phyloP scores from a whole-genome alignment of 805 yeast genomes.

The Candida boidinii region DNA sequence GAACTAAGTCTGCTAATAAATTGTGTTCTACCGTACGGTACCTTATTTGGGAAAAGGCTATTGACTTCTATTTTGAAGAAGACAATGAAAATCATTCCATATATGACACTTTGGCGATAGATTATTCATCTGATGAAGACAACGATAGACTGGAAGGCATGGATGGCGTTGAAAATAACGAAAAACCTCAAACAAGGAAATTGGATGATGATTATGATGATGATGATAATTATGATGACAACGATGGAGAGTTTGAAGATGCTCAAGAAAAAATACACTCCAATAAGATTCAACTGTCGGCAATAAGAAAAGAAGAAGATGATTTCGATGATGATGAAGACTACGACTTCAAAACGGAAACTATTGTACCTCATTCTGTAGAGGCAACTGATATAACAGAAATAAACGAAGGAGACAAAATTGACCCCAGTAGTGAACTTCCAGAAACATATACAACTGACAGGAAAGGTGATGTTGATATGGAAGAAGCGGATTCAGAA shows the following conservation, averaged over 20 bases:
- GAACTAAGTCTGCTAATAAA: slow-evolving; percentile 39
- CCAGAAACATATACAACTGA: slow-evolving; percentile 7
- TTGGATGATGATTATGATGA: slow-evolving; percentile 24
- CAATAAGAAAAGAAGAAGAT: slow-evolving; percentile 20
- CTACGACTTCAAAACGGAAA: slow-evolving; percentile 13
- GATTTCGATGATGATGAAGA: slow-evolving; percentile 25
- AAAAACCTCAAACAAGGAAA: no score
- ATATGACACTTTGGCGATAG: slow-evolving; percentile 3
- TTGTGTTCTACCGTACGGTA: slow-evolving; percentile 59
- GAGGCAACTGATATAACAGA: slow-evolving; percentile 6
- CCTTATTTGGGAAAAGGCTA: slow-evolving; percentile 64
- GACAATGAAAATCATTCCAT: slow-evolving; percentile 7
- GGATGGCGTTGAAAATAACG: no score
- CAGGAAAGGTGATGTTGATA: slow-evolving; percentile 21
- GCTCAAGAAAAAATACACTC: slow-evolving; percentile 5
- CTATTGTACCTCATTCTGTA: slow-evolving; percentile 7
- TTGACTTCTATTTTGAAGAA: slow-evolving; percentile 16
- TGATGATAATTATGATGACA: slow-evolving; percentile 22
- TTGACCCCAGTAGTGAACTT: slow-evolving; percentile 7
- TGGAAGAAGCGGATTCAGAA: slow-evolving; percentile 28
- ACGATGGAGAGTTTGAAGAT: slow-evolving; percentile 18
- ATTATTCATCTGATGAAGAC: slow-evolving; percentile 12
- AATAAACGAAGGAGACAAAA: slow-evolving; percentile 4
- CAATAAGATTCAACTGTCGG: background rate
- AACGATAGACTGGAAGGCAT: slow-evolving; percentile 8